A percentile compares a stretch with the other conserved stretches of the same genome.
These are phyloP conservation scores for Postia placenta DNA, from an alignment of 768 basidiomycete species.

Conservation along the genomic window DNA sequence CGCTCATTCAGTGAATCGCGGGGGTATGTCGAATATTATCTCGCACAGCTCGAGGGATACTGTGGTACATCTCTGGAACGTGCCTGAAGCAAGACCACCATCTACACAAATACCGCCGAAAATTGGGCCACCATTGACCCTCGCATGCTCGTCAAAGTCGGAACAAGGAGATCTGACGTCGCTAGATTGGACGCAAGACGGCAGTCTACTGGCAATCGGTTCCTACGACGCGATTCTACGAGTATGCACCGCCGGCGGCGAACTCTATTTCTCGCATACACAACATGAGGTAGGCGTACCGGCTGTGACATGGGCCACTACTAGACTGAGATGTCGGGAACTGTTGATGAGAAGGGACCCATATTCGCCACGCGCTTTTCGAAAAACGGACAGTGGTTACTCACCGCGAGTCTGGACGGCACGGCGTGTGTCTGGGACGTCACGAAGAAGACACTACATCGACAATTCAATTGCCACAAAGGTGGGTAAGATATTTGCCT, in stretches of 20 bases:
- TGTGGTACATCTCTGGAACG: conserved; percentile 66
- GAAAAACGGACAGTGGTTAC: conserved; percentile 61
- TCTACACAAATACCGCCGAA: background rate
- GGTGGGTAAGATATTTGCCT: conserved; percentile 47
- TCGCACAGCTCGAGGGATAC: conserved; percentile 72
- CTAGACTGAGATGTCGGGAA: conserved; percentile 6
- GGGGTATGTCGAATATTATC: too few species aligned
- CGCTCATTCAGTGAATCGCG: background rate
- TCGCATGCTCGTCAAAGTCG: conserved; percentile 44
- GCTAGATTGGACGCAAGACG: conserved; percentile 72
- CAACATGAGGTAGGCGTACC: conserved; percentile 56
- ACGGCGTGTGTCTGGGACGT: conserved; percentile 79
- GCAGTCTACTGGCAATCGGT: conserved; percentile 68
- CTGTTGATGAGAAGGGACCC: conserved; percentile 53
- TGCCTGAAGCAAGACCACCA: conserved; percentile 35
- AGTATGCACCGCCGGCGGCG: conserved; percentile 56
- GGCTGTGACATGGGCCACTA: background rate
- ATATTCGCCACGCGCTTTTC: conserved; percentile 80
- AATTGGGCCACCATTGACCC: conserved; percentile 19
- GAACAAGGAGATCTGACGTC: conserved; percentile 64
- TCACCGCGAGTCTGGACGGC: conserved; percentile 74
- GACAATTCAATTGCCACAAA: conserved; percentile 60
- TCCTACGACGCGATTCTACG: conserved; percentile 72
- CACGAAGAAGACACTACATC: conserved; percentile 48
- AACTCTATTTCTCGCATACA: conserved; percentile 52